A percentile compares a stretch with the other conserved stretches of the same genome.
phyloP scores from a whole-genome alignment of 2,329 filamentous ascomycete genomes.

The Torrubiellomyces zombiae region DNA sequence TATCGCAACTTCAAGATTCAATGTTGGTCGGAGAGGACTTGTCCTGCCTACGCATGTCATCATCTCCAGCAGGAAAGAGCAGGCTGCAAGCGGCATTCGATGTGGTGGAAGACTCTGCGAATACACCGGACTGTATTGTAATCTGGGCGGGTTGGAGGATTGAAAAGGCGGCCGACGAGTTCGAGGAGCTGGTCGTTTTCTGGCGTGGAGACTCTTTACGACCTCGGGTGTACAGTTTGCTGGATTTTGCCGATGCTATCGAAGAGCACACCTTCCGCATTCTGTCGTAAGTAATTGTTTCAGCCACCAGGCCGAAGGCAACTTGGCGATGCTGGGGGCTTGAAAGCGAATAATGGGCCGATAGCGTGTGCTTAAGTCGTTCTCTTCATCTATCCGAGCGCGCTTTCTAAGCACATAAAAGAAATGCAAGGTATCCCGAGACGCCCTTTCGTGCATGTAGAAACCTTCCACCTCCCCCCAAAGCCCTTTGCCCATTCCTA shows the following conservation, averaged over 20 bases:
- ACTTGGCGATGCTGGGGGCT: background rate
- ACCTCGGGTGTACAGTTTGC: constrained; percentile 13
- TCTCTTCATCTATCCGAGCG: constrained; percentile 21
- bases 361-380: constrained; percentile 15
- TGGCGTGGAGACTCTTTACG: constrained; percentile 19
- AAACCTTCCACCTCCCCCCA: constrained; percentile 14
- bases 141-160: constrained; percentile 25
- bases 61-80: constrained; percentile 14
- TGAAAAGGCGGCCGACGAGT: constrained; percentile 18
- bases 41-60: constrained; percentile 17
- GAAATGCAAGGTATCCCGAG: constrained; percentile 38
- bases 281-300: constrained; percentile 5
- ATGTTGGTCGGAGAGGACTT: constrained; percentile 13
- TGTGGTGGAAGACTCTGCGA: constrained; percentile 14
- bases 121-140: constrained; percentile 12
- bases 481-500: constrained; percentile 9
- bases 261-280: constrained; percentile 10
- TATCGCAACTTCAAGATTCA: constrained; percentile 9
- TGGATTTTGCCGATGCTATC: constrained; percentile 7
- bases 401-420: constrained; percentile 22
- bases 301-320: background rate
- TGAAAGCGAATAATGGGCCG: constrained; percentile 1
- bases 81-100: constrained; percentile 18
- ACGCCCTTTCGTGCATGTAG: constrained; percentile 33
- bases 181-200: constrained; percentile 23